A percentile compares a stretch with the other conserved stretches of the same genome.
phyloP scores from a whole-genome alignment of 495 filamentous ascomycete genomes.

The Penicillium fimorum region DNA sequence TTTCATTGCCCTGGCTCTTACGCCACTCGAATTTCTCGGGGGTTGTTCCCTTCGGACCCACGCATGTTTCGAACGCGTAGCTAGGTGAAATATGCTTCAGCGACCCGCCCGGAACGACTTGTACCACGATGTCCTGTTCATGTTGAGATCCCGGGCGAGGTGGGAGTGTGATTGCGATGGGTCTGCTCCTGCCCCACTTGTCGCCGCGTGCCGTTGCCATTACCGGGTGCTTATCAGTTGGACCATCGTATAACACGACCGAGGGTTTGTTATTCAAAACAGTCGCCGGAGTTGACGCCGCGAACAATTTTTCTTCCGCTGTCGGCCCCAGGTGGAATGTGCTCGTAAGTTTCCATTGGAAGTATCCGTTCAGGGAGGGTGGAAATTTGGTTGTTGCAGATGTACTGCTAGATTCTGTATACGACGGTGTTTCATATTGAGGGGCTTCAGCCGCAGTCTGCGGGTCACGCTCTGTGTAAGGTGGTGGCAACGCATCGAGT shows the following conservation, averaged over 20 bases:
- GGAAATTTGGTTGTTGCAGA: constrained; percentile 16
- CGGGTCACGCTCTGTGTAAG: constrained; percentile 1
- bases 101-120: constrained; percentile 1
- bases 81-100: background rate
- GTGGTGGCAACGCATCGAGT: background rate
- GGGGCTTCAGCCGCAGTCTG: background rate
- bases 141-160: background rate
- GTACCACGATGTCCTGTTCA: background rate
- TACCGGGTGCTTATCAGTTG: constrained; percentile 9
- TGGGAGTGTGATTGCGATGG: constrained; percentile 1
- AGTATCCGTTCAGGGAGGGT: constrained; percentile 18
- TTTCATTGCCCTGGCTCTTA: constrained; percentile 17
- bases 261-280: constrained; percentile 6
- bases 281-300: constrained; percentile 6
- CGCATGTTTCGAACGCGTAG: constrained; percentile 9
- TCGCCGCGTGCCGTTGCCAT: constrained; percentile 4
- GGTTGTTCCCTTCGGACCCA: constrained; percentile 4
- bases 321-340: constrained; percentile 20
- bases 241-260: constrained; percentile 10
- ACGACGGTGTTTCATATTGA: background rate
- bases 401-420: background rate
- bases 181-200: constrained; percentile 8
- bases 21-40: constrained; percentile 19
- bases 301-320: constrained; percentile 18
- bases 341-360: constrained; percentile 17